Conservation (phyloP, 495 filamentous ascomycete genomes). For the Hypoxylon fuscum region DNA sequence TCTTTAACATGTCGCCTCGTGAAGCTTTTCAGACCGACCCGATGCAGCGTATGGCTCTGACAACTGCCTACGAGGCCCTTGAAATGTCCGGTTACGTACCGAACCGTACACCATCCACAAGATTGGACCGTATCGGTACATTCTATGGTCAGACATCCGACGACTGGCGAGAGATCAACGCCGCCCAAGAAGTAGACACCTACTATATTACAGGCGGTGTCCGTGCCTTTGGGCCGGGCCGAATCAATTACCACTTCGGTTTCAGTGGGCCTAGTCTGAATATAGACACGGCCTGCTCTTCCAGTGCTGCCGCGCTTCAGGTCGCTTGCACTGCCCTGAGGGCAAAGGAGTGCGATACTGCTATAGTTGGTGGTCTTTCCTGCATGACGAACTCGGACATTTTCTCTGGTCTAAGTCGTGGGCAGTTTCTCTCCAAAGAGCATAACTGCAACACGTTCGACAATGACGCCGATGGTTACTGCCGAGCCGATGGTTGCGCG, state of each 20-base stretch:
- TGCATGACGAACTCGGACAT: conserved; percentile 84
- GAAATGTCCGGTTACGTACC: conserved; percentile 92
- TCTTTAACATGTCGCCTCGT: conserved; percentile 96
- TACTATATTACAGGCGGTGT: conserved; percentile 94
- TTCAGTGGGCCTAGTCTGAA: conserved; percentile 87
- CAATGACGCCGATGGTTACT: conserved; percentile 80
- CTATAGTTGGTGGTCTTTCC: conserved; percentile 84
- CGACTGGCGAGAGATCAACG: conserved; percentile 92
- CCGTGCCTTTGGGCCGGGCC: conserved; percentile 84
- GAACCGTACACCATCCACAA: conserved; percentile 84
- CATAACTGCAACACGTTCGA: conserved; percentile 86
- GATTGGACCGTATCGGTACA: conserved; percentile 83
- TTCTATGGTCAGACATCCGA: conserved; percentile 95
- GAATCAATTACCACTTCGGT: conserved; percentile 88
- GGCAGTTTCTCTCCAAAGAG: conserved; percentile 82
- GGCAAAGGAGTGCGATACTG: conserved; percentile 84
- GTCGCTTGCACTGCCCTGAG: conserved; percentile 84
- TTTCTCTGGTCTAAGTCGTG: conserved; percentile 82
- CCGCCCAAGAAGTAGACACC: conserved; percentile 88
- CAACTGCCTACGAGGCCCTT: conserved; percentile 88
- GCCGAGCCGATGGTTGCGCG: conserved; percentile 75
- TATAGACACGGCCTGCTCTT: conserved; percentile 91
- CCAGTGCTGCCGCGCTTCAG: conserved; percentile 83
- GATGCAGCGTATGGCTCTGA: conserved; percentile 83
- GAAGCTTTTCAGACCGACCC: conserved; percentile 91